phyloP scores from a whole-genome alignment of 495 filamentous ascomycete genomes.

The Lasiosphaeria ovina region DNA sequence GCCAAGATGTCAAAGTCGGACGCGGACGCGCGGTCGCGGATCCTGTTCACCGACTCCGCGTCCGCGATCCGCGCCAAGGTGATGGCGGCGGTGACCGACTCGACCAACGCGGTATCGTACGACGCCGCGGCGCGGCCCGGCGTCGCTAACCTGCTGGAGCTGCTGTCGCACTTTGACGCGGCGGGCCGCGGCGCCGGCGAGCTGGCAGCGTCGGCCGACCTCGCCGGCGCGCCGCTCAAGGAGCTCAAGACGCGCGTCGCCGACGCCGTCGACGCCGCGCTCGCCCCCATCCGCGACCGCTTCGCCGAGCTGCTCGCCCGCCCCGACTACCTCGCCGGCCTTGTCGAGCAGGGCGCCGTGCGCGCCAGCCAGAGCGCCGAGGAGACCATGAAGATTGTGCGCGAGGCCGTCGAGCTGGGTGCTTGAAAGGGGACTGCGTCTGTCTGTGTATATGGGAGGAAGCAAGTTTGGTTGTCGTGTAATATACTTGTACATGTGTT shows the following conservation, averaged over 20 bases:
- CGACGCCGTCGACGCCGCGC: constrained; percentile 49
- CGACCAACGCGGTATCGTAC: constrained; percentile 59
- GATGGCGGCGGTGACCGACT: constrained; percentile 75
- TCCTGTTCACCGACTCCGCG: constrained; percentile 71
- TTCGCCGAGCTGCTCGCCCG: constrained; percentile 54
- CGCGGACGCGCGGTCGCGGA: constrained; percentile 63
- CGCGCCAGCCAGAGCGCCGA: constrained; percentile 64
- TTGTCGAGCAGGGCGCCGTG: constrained; percentile 58
- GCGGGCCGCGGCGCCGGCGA: constrained; percentile 45
- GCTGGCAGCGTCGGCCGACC: constrained; percentile 47
- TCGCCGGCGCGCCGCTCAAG: constrained; percentile 44
- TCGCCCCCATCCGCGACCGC: constrained; percentile 59
- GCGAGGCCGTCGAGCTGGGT: constrained; percentile 60
- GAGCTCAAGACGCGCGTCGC: constrained; percentile 68
- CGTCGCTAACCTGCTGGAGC: constrained; percentile 79
- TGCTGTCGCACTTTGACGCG: constrained; percentile 64
- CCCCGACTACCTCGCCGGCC: constrained; percentile 51
- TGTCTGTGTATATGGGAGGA: too few species aligned
- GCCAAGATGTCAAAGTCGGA: constrained; percentile 95
- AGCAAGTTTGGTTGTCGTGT: too few species aligned
- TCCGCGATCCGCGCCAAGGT: constrained; percentile 65
- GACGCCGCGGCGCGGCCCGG: constrained; percentile 71
- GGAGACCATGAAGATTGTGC: constrained; percentile 64
- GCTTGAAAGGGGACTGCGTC: not conserved
- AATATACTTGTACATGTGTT: too few species aligned